Conservation (phyloP, 352 stramenopile species). For the Globisporangium lucens region DNA sequence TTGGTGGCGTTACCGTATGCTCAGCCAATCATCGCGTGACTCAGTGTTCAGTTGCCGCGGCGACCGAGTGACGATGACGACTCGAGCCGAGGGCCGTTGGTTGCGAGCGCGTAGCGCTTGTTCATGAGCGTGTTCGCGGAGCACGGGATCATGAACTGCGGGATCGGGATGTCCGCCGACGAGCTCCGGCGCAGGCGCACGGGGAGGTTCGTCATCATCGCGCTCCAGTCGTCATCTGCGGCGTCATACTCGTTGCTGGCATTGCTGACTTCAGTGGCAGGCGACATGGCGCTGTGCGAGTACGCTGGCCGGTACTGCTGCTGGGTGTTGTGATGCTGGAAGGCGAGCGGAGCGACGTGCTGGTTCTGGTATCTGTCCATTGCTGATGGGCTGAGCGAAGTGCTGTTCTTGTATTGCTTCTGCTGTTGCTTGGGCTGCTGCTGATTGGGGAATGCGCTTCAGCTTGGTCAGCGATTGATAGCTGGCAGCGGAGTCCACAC, state of each 20-base stretch:
- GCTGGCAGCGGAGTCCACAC: not conserved
- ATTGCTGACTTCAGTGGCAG: not conserved
- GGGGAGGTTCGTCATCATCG: conserved; percentile 1
- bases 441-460: not conserved
- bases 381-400: not conserved
- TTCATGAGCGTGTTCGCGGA: conserved; percentile 56
- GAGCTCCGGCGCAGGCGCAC: conserved; percentile 14
- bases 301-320: not conserved
- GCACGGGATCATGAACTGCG: conserved; percentile 54
- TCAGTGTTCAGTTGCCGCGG: not conserved
- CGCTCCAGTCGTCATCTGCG: not conserved
- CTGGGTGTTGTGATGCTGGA: not conserved
- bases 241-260: not conserved
- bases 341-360: not conserved
- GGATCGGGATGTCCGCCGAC: conserved; percentile 44
- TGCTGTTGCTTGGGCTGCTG: not conserved
- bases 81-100: not conserved
- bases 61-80: not conserved
- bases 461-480: not conserved
- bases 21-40: no score
- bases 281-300: not conserved
- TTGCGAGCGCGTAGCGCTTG: conserved; percentile 32
- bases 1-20: no score
- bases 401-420: not conserved
- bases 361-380: conserved; percentile 3